Evolutionary conservation across 2,329 filamentous ascomycete species (phyloP).

Genomic region (Nemania sp.): DNA sequence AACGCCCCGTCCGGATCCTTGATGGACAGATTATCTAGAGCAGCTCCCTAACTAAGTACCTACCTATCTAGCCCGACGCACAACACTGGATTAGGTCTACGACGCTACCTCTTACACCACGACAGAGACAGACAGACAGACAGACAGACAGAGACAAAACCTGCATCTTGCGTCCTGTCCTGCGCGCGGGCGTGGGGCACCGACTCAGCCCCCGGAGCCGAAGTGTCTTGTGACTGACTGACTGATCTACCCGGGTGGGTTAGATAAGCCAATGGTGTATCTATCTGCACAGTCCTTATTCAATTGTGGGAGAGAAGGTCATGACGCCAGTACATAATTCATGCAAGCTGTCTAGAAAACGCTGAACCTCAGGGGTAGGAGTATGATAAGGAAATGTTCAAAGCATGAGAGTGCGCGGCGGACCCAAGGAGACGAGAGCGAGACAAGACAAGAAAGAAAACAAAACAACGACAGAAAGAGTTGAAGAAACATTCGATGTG

Average conservation of each 20-base stretch:
- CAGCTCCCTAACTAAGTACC: too few relatives aligned
- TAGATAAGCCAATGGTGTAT: too few relatives aligned
- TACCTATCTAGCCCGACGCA: neutral
- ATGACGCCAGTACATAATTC: too few relatives aligned
- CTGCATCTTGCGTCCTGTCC: neutral
- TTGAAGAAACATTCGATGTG: neutral
- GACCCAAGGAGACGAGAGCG: neutral
- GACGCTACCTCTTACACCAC: neutral
- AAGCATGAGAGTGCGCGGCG: neutral
- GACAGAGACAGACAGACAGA: too few relatives aligned
- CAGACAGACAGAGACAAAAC: neutral
- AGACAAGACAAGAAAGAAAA: too few relatives aligned
- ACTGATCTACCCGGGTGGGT: neutral
- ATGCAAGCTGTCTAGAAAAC: too few relatives aligned
- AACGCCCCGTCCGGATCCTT: too few relatives aligned
- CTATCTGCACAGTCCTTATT: too few relatives aligned
- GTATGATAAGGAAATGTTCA: neutral
- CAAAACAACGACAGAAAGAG: neutral
- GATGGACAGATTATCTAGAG: too few relatives aligned
- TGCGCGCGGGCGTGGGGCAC: constrained; percentile 4
- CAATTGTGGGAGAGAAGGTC: too few relatives aligned
- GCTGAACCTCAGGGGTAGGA: too few relatives aligned
- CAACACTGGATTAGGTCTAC: neutral
- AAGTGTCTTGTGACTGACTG: constrained; percentile 15
- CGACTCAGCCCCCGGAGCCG: constrained; percentile 1